These are phyloP conservation scores for Astrocystis sublimbata DNA, from an alignment of 495 filamentous ascomycete genomes.

Conservation along the genomic window DNA sequence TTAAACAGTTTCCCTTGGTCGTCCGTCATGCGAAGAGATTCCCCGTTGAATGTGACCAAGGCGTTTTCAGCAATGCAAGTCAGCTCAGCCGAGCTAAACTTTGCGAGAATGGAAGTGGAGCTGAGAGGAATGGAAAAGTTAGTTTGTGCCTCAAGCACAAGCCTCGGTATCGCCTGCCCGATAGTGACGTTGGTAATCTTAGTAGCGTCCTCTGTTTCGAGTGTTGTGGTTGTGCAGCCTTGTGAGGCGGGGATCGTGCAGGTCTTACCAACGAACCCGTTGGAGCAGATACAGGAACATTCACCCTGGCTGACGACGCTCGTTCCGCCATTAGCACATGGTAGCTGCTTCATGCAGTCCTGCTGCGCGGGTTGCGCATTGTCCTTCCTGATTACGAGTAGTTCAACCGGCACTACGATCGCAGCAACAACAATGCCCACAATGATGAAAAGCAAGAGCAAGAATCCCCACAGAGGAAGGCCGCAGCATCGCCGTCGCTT, in stretches of 20 bases:
- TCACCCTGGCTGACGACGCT: conserved; percentile 62
- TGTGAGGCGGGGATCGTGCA: conserved; percentile 63
- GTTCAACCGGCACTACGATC: conserved; percentile 79
- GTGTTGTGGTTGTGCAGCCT: conserved; percentile 69
- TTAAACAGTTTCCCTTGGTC: conserved; percentile 25
- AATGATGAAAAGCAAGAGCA: conserved; percentile 66
- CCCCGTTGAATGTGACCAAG: conserved; percentile 75
- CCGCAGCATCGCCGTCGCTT: conserved; percentile 62
- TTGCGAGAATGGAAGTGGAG: conserved; percentile 63
- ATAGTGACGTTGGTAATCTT: conserved; percentile 70
- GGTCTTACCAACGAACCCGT: conserved; percentile 77
- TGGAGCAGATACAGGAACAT: conserved; percentile 85
- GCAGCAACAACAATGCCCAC: conserved; percentile 82
- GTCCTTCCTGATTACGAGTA: conserved; percentile 63
- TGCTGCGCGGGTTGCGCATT: conserved; percentile 29
- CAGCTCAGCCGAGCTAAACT: conserved; percentile 72
- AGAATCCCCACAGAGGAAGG: conserved; percentile 77
- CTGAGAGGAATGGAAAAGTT: conserved; percentile 79
- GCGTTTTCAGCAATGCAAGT: conserved; percentile 82
- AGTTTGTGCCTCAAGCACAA: conserved; percentile 62
- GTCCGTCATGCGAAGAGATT: conserved; percentile 38
- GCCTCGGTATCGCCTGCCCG: conserved; percentile 71
- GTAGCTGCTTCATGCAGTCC: conserved; percentile 51
- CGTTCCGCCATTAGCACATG: conserved; percentile 80
- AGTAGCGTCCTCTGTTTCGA: conserved; percentile 45